Evolutionary conservation across 768 basidiomycete species (phyloP), one percentile per base, ranked within the genome.

Genomic region (Sutorius australiensis): DNA sequence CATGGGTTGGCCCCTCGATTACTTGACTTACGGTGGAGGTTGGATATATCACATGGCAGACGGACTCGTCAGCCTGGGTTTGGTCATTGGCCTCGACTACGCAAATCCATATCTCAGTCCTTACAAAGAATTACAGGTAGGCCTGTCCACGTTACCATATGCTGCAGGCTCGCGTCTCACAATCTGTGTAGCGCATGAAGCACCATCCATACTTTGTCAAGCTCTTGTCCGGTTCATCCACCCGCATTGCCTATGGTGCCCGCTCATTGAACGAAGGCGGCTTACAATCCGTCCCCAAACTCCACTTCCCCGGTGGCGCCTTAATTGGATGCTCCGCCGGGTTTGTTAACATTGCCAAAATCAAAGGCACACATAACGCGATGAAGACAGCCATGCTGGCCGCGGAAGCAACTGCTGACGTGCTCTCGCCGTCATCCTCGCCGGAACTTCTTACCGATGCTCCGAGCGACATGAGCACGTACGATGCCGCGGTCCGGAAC

Each of bases 351-450:
- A 80, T 97, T 11, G 88, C 95, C 13, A 98, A 97, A 73, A 98
- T 99, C 72, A 98, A 98, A 67, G 95, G 95, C 13, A 95, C 95
- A 0, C 97, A 98, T 67, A 98, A 95, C 54, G 94, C 95, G 3
- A 98, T 99, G 97, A 95, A 98, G 78, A 92, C 88, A 34, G 97
- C 97, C 28, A 98, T 98, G 88, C 77, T 98, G 17, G 95, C 94
- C 28, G 95, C 92, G 1, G 95, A 99, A 67, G 79, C 89, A 0
- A 91, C 91, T 0, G 93, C 77, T 59, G 77, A 83, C 6, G 80
- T 80, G 5, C 71, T 95, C 46, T 50, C 69, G 54, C 61, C 60
- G 21, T 55, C 69, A 56, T 58, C 48, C 6, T 49, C 53, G 6
- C 48, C 53, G 9, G 48, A 10, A 14, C 14, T 13, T 6, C 5